Base-by-base conservation (phyloP, 805 yeast genomes). In the Starmerella apicola region DNA sequence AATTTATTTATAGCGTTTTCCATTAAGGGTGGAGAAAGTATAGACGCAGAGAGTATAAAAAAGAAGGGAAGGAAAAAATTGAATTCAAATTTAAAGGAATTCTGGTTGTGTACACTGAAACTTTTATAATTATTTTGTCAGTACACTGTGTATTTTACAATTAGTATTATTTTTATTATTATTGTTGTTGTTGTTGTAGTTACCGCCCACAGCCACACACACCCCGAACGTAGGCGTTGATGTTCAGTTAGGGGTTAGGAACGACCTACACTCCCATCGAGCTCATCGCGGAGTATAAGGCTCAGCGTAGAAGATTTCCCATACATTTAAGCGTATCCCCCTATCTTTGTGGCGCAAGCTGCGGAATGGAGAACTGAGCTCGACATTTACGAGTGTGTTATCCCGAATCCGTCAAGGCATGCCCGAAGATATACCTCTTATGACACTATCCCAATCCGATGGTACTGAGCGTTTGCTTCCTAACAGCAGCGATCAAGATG, bases 371-470 rank as follows among this genome's bases (percentile, higher is more conserved):
- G 43, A 32, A 22, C 19, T 42, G 37, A 35, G 33, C 25, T 29
- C 36, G 18, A 32, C 26, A 29, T 28, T 26, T 25, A 26, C 31
- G 20, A 21, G 20, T 25, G 17, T 37, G 9, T 22, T 34, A 26
- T 25, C 27, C 23, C 31, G 34, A 23, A 16, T 34, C 13, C 24
- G 31, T 15, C 36, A 32, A 12, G 40, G 42, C 18, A 45, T 45
- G 49, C 47, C 39, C 13, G 46, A 43, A 27, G 38, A 44, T 20
- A 39, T 44, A 21, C 48, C 42, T 19, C 34, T 45, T 34, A 45
- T 43, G 49, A 39, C 34, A 8, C 35, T 43, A 10, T 17, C 15
- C 13, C 8, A 24, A 4, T 5, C n/a, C 15, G 25, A 20, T 10
- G 25, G 17, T 18, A 8, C 25, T 26, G 34, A 32, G 30, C 30